These are phyloP conservation scores for Xylaria polymorpha DNA, from an alignment of 2,329 filamentous ascomycete genomes.

Conservation along the genomic window DNA sequence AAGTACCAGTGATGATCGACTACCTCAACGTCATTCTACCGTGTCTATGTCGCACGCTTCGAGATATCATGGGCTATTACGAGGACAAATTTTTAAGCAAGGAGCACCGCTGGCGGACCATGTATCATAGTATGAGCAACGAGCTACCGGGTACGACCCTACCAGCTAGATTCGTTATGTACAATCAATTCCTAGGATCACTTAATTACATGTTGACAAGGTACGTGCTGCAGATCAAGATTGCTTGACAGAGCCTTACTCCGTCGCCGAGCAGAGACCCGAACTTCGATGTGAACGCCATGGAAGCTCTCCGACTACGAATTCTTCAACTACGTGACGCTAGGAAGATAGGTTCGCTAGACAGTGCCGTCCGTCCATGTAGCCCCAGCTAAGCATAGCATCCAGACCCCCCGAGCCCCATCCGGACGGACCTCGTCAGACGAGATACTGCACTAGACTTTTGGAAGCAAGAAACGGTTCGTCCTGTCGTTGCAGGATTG, in stretches of 20 bases:
- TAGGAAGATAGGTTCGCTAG: slow-evolving; percentile 63
- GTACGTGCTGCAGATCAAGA: slow-evolving; percentile 50
- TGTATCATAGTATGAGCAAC: slow-evolving; percentile 67
- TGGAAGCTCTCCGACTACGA: slow-evolving; percentile 61
- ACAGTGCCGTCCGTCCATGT: slow-evolving; percentile 38
- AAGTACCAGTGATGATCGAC: slow-evolving; percentile 63
- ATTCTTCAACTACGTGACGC: slow-evolving; percentile 64
- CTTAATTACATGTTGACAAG: slow-evolving; percentile 64
- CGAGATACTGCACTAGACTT: slow-evolving; percentile 46
- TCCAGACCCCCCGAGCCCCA: slow-evolving; percentile 46
- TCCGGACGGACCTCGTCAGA: slow-evolving; percentile 44
- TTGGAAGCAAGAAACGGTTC: slow-evolving; percentile 47
- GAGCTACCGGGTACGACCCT: slow-evolving; percentile 64
- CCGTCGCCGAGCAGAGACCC: slow-evolving; percentile 54
- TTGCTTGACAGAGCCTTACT: slow-evolving; percentile 27
- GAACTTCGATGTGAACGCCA: slow-evolving; percentile 65
- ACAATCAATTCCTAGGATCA: slow-evolving; percentile 64
- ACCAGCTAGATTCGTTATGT: slow-evolving; percentile 65
- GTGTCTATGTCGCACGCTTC: slow-evolving; percentile 63
- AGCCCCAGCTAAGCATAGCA: slow-evolving; percentile 37
- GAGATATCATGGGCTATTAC: slow-evolving; percentile 64
- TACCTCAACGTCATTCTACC: slow-evolving; percentile 68
- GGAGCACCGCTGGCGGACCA: slow-evolving; percentile 66
- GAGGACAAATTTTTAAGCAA: slow-evolving; percentile 61
- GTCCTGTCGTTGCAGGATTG: slow-evolving; percentile 25